Base-by-base conservation (phyloP, 2,329 filamentous ascomycete genomes). In the Fusarium sacchari region DNA sequence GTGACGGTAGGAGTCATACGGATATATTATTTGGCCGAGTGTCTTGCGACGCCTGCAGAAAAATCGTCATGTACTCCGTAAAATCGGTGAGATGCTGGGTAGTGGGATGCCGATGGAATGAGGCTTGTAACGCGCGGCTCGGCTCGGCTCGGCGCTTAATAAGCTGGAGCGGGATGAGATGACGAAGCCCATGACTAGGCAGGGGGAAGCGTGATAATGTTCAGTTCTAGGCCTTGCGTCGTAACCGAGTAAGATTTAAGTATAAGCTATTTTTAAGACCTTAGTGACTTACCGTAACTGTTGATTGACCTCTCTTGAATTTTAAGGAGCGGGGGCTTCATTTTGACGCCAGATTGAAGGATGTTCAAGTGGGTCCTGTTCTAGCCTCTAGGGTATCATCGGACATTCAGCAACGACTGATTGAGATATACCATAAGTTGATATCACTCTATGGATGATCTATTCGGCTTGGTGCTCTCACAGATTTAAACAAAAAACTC, bases 101-200 rank as follows among this genome's bases (percentile, higher is more conserved):
- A 6, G 46, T 44, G 37, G 11, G 55, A 58, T 49, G 20, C 42
- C 40, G 32, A 26, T n/a, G 7, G 0, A 7, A 7, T n/a, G 7
- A 14, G n/a, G n/a, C 50, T 55, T n/a, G 50, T 30, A 30, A 28
- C 50, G 50, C 50, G 50, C 50, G 50, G 56, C 32, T 50, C 42
- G 56, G 56, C 42, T 58, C 56, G 56, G 56, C 42, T 58, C 56
- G 42, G 56, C 32, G 42, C 56, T 47, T 46, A 17, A 34, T 34
- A 46, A 32, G 0, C 37, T 17, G 0, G 6, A 44, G 28, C 39
- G 15, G 37, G 37, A 57, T 34, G 37, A 2, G 53, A 46, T 57
- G 39, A 34, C 39, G 39, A 34, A 22, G n/a, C 39, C 6, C 6
- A 24, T 18, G 13, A 57, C 30, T 18, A 34, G 30, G n/a, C n/a